Conservation (phyloP, 805 yeast genomes). For the Sungouiozyma intestinalis region DNA sequence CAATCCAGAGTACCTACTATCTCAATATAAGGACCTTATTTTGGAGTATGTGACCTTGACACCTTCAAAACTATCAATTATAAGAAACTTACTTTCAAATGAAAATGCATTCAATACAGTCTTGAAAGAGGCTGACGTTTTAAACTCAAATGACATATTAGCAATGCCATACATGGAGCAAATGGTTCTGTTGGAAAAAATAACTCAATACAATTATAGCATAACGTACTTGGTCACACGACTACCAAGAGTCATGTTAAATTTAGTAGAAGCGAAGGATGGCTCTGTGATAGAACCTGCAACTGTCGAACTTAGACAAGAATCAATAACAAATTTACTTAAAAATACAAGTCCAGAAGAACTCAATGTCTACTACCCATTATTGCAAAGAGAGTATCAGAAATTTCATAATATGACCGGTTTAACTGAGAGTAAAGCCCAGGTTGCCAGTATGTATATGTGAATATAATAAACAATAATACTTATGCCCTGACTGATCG, state of each 20-base stretch:
- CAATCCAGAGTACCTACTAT: constrained; percentile 20
- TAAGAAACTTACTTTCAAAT: constrained; percentile 18
- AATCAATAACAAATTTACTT: constrained; percentile 16
- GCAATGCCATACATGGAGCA: constrained; percentile 25
- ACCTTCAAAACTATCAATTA: constrained; percentile 14
- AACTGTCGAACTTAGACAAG: constrained; percentile 16
- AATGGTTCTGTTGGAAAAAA: constrained; percentile 20
- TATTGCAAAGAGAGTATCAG: constrained; percentile 14
- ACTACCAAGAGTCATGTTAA: constrained; percentile 21
- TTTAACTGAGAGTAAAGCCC: background rate
- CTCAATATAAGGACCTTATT: constrained; percentile 9
- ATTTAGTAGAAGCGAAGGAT: constrained; percentile 12
- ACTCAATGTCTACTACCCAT: constrained; percentile 18
- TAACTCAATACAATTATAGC: constrained; percentile 16
- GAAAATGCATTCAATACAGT: constrained; percentile 14
- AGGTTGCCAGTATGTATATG: background rate
- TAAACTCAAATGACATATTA: constrained; percentile 14
- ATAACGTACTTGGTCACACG: constrained; percentile 9
- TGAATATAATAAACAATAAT: background rate
- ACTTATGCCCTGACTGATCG: constrained; percentile 7
- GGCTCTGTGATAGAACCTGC: constrained; percentile 18
- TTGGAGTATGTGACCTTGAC: constrained; percentile 7
- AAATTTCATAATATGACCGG: constrained; percentile 1
- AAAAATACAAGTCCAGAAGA: constrained; percentile 8
- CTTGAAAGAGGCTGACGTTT: constrained; percentile 4